Conservation (phyloP, 768 basidiomycete genomes). For the Tricholomella constricta region DNA sequence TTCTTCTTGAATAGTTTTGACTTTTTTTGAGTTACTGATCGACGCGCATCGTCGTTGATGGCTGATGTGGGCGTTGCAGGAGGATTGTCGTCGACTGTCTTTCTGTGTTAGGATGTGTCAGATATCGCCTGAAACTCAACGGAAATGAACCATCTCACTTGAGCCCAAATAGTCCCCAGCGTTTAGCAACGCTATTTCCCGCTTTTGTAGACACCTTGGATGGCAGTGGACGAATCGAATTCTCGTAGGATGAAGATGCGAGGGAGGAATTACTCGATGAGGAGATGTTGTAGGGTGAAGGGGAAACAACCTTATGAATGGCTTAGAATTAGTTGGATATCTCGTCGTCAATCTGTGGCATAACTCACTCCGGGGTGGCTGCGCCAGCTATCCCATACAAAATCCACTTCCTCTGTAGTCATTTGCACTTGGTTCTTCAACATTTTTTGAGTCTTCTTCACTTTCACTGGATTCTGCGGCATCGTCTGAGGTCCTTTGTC, state of each 20-base stretch:
- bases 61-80: background rate
- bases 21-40: background rate
- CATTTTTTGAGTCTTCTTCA: too few species aligned
- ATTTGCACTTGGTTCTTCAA: constrained; percentile 1
- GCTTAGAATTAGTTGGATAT: background rate
- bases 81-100: background rate
- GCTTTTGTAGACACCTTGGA: background rate
- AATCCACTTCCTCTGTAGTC: constrained; percentile 8
- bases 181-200: background rate
- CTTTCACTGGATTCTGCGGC: background rate
- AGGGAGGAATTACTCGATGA: background rate
- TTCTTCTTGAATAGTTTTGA: constrained; percentile 9
- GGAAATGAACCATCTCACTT: background rate
- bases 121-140: background rate
- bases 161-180: constrained; percentile 9
- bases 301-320: background rate
- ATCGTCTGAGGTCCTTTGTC: background rate
- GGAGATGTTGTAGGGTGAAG: background rate
- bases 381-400: constrained; percentile 11
- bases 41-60: background rate
- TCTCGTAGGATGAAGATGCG: background rate
- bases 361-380: constrained; percentile 5
- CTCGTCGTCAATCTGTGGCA: background rate
- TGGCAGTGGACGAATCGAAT: background rate
- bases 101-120: background rate